Evolutionary conservation across 192 early-diverging fungal species (phyloP).

Genomic region (Mortierella hygrophila): DNA sequence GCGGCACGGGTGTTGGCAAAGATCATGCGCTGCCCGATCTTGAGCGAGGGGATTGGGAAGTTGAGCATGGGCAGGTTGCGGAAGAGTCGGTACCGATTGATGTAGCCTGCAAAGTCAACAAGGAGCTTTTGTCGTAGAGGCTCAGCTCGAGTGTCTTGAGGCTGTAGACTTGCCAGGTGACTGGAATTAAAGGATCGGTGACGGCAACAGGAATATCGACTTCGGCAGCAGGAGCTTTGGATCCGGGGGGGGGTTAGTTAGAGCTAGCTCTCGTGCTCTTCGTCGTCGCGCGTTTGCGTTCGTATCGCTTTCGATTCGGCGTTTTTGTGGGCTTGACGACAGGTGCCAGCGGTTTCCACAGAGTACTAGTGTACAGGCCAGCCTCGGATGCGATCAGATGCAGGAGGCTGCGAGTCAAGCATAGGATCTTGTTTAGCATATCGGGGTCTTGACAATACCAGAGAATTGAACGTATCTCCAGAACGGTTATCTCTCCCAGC

Average conservation of each 20-base stretch:
- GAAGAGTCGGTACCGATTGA: not conserved
- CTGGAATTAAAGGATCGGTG: not conserved
- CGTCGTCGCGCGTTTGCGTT: not conserved
- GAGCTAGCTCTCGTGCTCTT: not conserved
- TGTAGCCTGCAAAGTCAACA: not conserved
- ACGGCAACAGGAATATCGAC: not conserved
- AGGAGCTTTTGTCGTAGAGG: not conserved
- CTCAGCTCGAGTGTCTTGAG: not conserved
- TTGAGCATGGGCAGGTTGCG: not conserved
- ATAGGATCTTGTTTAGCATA: not conserved
- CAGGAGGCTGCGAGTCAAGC: not conserved
- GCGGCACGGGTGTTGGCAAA: not conserved
- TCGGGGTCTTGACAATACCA: too few species aligned
- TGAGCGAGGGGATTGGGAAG: not conserved
- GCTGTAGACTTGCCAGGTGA: not conserved
- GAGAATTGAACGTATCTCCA: not conserved
- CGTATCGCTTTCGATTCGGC: not conserved
- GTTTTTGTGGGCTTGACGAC: not conserved
- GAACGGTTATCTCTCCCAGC: not conserved
- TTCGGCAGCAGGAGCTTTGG: not conserved
- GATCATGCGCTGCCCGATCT: not conserved
- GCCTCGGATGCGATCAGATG: not conserved
- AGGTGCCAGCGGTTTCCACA: not conserved
- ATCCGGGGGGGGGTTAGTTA: not conserved
- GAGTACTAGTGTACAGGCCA: not conserved